Percentiles rank a stretch among this genome's conserved stretches.
These are phyloP conservation scores for Candida ipomoeae DNA, from an alignment of 805 yeast genomes.

Conservation along the genomic window DNA sequence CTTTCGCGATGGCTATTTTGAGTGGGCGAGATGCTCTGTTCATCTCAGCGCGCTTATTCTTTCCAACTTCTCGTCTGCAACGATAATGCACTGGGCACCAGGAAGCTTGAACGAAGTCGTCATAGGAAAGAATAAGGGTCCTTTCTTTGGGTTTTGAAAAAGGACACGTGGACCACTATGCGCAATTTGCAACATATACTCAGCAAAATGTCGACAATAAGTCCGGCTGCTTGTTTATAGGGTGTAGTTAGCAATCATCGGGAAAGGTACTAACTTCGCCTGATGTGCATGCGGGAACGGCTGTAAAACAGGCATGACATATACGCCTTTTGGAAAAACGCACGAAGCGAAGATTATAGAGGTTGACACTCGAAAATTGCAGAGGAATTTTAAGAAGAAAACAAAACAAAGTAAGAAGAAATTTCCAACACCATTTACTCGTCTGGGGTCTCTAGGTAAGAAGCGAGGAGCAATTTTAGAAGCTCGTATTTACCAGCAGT, in stretches of 20 bases:
- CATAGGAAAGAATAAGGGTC: too few relatives aligned
- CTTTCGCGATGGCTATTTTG: not conserved
- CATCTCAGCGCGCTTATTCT: not conserved
- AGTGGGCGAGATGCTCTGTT: slow-evolving; percentile 4
- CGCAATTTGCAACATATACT: too few relatives aligned
- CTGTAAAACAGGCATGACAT: not conserved
- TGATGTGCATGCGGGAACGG: not conserved
- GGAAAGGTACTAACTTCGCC: not conserved
- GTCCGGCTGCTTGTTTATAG: not conserved
- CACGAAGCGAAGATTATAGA: not conserved
- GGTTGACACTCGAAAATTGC: not conserved
- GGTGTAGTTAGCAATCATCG: not conserved
- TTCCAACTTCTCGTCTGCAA: not conserved
- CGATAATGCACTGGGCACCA: not conserved
- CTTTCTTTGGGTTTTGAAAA: not conserved
- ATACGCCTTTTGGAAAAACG: not conserved
- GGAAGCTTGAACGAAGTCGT: too few relatives aligned
- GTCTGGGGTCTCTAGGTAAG: not conserved
- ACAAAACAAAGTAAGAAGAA: not conserved
- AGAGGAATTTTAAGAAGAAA: not conserved
- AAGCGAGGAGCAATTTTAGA: not conserved
- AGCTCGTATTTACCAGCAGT: not conserved
- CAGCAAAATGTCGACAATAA: too few relatives aligned
- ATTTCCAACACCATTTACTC: too few relatives aligned
- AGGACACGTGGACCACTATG: not conserved